Percentiles rank a stretch among this genome's conserved stretches.
phyloP scores from a whole-genome alignment of 208 protist species.

The Strigomonas galati region DNA sequence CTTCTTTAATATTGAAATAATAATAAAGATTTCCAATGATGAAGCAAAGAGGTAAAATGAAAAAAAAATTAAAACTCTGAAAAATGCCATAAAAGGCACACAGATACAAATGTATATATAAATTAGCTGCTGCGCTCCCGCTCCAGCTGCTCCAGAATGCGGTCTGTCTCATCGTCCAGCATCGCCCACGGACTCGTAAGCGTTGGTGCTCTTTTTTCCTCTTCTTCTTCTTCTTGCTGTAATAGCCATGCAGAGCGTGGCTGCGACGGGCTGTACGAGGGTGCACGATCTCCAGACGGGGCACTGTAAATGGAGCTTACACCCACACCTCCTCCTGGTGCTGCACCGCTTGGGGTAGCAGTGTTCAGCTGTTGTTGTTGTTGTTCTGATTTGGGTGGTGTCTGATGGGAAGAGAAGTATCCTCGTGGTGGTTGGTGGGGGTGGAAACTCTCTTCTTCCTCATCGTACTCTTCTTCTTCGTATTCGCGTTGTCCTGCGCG shows the following conservation, averaged over 20 bases:
- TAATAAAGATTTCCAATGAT: background rate
- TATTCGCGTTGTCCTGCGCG: background rate
- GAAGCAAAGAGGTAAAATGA: slow-evolving; percentile 9
- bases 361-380: no score
- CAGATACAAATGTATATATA: background rate
- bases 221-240: slow-evolving; percentile 5
- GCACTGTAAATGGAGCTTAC: no score
- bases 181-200: slow-evolving; percentile 48
- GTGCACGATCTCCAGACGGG: no score
- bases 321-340: no score
- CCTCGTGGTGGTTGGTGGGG: background rate
- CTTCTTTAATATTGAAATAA: background rate
- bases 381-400: no score
- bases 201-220: slow-evolving; percentile 4
- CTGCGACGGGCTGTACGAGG: background rate
- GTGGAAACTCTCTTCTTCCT: background rate
- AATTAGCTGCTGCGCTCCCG: slow-evolving; percentile 7
- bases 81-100: slow-evolving; percentile 14
- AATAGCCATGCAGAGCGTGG: background rate
- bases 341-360: no score
- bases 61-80: slow-evolving; percentile 14
- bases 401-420: no score
- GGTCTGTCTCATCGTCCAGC: slow-evolving; percentile 61
- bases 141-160: slow-evolving; percentile 31
- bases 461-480: no score